Percentiles rank a stretch among this genome's conserved stretches.
Evolutionary conservation across 75 land plant genomes (phyloP).

Genomic region (Adiantum capillusveneris): DNA sequence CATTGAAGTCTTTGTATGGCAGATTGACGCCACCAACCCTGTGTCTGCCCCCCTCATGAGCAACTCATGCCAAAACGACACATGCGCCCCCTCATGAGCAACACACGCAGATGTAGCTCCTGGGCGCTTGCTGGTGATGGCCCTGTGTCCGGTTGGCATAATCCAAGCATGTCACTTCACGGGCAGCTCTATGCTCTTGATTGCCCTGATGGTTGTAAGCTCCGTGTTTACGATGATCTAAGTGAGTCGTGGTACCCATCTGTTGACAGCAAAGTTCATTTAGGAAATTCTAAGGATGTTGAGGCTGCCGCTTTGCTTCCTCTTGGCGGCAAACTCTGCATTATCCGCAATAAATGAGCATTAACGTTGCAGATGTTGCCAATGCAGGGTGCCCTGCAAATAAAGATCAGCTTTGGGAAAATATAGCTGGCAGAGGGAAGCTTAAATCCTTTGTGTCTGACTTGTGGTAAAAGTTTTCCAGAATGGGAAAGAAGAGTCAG

Average conservation of each 20-base stretch:
- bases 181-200: conserved; percentile 66
- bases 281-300: conserved; percentile 60
- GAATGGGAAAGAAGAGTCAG: conserved; percentile 63
- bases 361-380: conserved; percentile 49
- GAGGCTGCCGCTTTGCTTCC: conserved; percentile 68
- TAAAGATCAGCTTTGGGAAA: conserved; percentile 68
- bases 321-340: conserved; percentile 51
- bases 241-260: conserved; percentile 66
- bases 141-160: conserved; percentile 60
- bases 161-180: conserved; percentile 44
- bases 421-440: conserved; percentile 73
- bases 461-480: conserved; percentile 71
- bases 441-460: conserved; percentile 69
- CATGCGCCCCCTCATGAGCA: too few species aligned
- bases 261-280: conserved; percentile 55
- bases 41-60: too few species aligned
- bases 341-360: conserved; percentile 79
- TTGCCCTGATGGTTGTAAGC: conserved; percentile 64
- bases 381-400: conserved; percentile 2
- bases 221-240: conserved; percentile 48
- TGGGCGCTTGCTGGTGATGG: conserved; percentile 54
- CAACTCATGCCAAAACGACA: too few species aligned
- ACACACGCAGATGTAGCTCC: too few species aligned
- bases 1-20: too few species aligned
- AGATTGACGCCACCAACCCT: too few species aligned